Conservation (phyloP, 371 early-diverging fungal genomes). For the Rhizopus delemar region DNA sequence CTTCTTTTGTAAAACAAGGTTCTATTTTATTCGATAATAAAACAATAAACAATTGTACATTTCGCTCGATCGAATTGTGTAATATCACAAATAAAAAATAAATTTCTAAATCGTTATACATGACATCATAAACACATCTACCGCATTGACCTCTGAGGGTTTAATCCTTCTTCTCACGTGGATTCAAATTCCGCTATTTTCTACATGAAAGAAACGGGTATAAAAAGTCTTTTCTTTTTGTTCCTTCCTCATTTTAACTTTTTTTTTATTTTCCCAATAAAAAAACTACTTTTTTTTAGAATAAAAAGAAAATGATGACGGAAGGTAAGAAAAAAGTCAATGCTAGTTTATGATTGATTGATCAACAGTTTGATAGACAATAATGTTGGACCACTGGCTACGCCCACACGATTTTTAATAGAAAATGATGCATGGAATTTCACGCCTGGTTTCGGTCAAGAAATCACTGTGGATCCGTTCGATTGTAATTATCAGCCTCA, state of each 20-base stretch:
- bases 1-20: too few species aligned
- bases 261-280: neutral
- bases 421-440: constrained; percentile 41
- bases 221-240: neutral
- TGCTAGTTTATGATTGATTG: neutral
- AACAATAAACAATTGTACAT: too few species aligned
- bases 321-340: constrained; percentile 13
- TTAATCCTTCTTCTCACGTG: too few species aligned
- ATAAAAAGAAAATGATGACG: constrained; percentile 14
- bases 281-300: neutral
- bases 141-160: too few species aligned
- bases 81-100: too few species aligned
- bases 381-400: constrained; percentile 25
- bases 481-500: constrained; percentile 23
- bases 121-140: too few species aligned
- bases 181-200: too few species aligned
- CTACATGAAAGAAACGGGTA: neutral
- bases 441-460: constrained; percentile 27
- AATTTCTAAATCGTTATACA: too few species aligned
- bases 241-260: neutral
- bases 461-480: constrained; percentile 31
- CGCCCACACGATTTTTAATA: constrained; percentile 40
- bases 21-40: too few species aligned
- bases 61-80: too few species aligned
- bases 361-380: constrained; percentile 4